Evolutionary conservation across 2,329 filamentous ascomycete species (phyloP).

Genomic region (Annulohypoxylon truncatum): DNA sequence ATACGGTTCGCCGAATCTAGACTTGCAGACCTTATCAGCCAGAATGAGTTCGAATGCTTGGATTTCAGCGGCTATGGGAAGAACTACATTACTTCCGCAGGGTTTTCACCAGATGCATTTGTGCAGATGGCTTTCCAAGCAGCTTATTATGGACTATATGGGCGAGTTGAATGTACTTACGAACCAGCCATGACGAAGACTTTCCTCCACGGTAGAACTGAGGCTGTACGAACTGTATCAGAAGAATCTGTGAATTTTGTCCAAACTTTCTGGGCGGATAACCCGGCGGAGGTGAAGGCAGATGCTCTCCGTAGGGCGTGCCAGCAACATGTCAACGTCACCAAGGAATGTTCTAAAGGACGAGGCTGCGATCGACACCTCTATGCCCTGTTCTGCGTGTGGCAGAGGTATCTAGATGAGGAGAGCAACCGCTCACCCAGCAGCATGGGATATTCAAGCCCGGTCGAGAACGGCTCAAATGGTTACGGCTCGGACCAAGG

Average conservation of each 20-base stretch:
- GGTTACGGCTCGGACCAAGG: conserved; percentile 59
- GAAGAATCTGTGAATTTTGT: conserved; percentile 88
- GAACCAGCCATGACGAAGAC: conserved; percentile 98
- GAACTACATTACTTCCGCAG: conserved; percentile 97
- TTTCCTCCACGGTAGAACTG: conserved; percentile 92
- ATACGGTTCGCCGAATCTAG: conserved; percentile 95
- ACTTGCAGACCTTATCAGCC: conserved; percentile 91
- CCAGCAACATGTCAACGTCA: conserved; percentile 81
- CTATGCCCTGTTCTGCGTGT: conserved; percentile 93
- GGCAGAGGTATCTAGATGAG: conserved; percentile 89
- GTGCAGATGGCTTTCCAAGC: conserved; percentile 99
- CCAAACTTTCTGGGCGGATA: conserved; percentile 93
- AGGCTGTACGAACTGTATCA: conserved; percentile 89
- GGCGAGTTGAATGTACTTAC: conserved; percentile 92
- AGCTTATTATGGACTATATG: conserved; percentile 96
- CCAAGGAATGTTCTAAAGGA: conserved; percentile 87
- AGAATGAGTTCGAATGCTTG: conserved; percentile 94
- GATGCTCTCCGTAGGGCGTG: conserved; percentile 87
- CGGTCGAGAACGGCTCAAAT: conserved; percentile 62
- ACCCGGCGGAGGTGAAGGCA: conserved; percentile 83
- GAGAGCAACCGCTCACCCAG: conserved; percentile 66
- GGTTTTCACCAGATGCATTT: conserved; percentile 96
- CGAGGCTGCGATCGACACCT: conserved; percentile 93
- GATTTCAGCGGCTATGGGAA: conserved; percentile 93
- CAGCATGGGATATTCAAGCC: conserved; percentile 73